Evolutionary conservation across 192 early-diverging fungal species (phyloP).

Genomic region (Geranomyces variabilis): DNA sequence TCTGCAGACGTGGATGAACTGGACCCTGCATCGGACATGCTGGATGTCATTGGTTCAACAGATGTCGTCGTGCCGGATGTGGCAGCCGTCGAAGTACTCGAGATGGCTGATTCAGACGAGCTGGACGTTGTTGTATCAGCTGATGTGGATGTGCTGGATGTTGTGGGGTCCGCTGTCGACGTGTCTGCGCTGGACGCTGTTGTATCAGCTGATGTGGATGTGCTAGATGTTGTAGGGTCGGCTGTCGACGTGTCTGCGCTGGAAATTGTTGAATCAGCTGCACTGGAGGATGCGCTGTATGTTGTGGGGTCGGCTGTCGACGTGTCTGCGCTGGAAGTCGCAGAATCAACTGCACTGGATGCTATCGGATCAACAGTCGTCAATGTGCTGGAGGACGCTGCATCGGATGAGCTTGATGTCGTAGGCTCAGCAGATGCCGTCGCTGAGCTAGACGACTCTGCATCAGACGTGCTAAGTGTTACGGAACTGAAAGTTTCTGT

Average conservation of each 20-base stretch:
- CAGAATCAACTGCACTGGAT: too few relatives aligned
- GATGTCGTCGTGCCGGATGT: not conserved
- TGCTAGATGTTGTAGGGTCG: not conserved
- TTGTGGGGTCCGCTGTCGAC: too few relatives aligned
- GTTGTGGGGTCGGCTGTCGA: too few relatives aligned
- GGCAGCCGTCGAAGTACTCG: conserved; percentile 1
- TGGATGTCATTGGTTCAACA: not conserved
- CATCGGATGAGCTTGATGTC: too few relatives aligned
- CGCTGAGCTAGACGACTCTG: too few relatives aligned
- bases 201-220: not conserved
- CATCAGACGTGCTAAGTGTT: not conserved
- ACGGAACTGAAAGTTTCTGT: not conserved
- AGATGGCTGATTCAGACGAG: not conserved
- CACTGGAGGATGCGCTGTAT: not conserved
- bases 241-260: not conserved
- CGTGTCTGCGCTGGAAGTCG: too few relatives aligned
- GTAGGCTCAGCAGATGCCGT: too few relatives aligned
- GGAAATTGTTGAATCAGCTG: not conserved
- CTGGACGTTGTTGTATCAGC: not conserved
- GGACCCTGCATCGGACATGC: not conserved
- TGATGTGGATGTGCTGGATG: too few relatives aligned
- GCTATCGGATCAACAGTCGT: too few relatives aligned
- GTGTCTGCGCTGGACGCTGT: not conserved
- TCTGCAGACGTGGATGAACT: too few relatives aligned
- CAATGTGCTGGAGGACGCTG: too few relatives aligned